A percentile compares a stretch with the other conserved stretches of the same genome.
These are phyloP conservation scores for Torulaspora indica DNA, from an alignment of 805 yeast genomes.

Conservation along the genomic window DNA sequence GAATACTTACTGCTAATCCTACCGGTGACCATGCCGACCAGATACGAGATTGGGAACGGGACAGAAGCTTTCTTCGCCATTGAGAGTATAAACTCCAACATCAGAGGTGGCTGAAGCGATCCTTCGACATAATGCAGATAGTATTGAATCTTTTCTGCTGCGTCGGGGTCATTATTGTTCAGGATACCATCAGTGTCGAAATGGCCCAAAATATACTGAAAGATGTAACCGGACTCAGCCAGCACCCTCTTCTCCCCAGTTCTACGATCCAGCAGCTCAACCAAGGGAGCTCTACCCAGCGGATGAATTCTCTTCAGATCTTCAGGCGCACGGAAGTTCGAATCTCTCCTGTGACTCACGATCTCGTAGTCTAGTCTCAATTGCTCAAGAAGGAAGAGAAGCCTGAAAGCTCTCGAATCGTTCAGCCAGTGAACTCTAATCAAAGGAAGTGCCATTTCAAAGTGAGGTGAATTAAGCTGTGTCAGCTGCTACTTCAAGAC, in stretches of 20 bases:
- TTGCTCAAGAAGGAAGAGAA: constrained; percentile 62
- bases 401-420: constrained; percentile 55
- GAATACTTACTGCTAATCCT: constrained; percentile 48
- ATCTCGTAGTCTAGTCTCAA: constrained; percentile 52
- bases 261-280: constrained; percentile 42
- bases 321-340: constrained; percentile 45
- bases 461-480: neutral
- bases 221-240: constrained; percentile 60
- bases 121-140: constrained; percentile 59
- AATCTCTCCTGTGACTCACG: constrained; percentile 48
- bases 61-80: constrained; percentile 40
- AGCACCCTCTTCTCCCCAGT: constrained; percentile 33
- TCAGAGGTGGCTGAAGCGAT: constrained; percentile 48
- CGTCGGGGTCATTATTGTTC: constrained; percentile 38
- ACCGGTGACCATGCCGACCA: constrained; percentile 42
- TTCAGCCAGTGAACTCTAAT: constrained; percentile 26
- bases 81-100: constrained; percentile 36
- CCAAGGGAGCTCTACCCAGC: constrained; percentile 58
- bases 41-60: constrained; percentile 46
- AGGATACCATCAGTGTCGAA: constrained; percentile 45
- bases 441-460: constrained; percentile 17
- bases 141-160: constrained; percentile 44
- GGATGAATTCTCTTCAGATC: constrained; percentile 53
- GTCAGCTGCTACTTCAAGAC: neutral
- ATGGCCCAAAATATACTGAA: constrained; percentile 46